phyloP scores from a whole-genome alignment of 2,329 filamentous ascomycete genomes.

The Acephala macrosclerotiorum region DNA sequence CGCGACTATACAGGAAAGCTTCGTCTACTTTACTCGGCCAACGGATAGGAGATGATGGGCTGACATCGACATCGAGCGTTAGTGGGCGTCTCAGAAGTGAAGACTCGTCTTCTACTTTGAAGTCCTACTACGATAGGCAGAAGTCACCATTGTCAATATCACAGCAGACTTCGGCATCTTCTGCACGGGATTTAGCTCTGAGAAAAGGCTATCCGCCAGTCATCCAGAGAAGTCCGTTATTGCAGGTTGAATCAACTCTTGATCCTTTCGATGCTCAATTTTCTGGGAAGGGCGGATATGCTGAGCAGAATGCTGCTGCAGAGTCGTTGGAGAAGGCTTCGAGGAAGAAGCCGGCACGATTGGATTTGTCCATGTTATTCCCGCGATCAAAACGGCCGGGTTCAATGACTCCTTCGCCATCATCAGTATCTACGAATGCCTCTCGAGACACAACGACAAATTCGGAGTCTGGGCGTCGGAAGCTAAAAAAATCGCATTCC shows the following conservation, averaged over 20 bases:
- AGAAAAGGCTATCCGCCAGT: constrained; percentile 46
- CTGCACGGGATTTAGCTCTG: constrained; percentile 47
- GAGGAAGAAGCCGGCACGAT: constrained; percentile 40
- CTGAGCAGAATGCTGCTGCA: not conserved
- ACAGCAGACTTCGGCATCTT: constrained; percentile 53
- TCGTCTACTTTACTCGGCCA: constrained; percentile 54
- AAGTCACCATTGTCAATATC: constrained; percentile 49
- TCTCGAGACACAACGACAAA: constrained; percentile 19
- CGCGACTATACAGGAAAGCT: constrained; percentile 49
- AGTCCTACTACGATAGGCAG: constrained; percentile 54
- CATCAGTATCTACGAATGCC: constrained; percentile 31
- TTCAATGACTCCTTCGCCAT: constrained; percentile 27
- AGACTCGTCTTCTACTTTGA: constrained; percentile 53
- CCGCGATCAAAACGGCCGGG: constrained; percentile 34
- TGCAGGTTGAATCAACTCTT: constrained; percentile 34
- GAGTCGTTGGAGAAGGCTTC: constrained; percentile 25
- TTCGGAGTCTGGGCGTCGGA: constrained; percentile 28
- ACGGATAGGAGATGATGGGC: constrained; percentile 46
- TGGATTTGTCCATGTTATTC: constrained; percentile 43
- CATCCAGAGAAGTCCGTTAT: constrained; percentile 37
- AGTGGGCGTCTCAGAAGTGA: constrained; percentile 44
- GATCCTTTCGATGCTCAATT: constrained; percentile 36
- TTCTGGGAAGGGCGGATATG: constrained; percentile 18
- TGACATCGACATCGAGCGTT: constrained; percentile 45
- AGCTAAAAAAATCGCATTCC: constrained; percentile 36